These are phyloP conservation scores for Ascomycota sp. DNA, from an alignment of 2,329 filamentous ascomycete genomes.

Conservation along the genomic window DNA sequence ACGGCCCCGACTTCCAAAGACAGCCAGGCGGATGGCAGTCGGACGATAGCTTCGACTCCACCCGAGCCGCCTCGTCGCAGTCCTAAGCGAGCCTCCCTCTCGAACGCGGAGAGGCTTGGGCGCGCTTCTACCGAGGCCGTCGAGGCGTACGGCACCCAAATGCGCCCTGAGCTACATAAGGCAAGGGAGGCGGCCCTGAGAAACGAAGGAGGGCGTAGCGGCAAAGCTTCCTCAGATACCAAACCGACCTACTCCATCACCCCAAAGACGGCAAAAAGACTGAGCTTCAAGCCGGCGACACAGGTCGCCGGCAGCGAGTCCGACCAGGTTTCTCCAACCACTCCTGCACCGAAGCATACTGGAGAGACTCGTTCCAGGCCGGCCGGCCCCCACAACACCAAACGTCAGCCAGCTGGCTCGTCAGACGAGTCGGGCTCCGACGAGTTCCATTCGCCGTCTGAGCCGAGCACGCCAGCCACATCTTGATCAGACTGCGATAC, in stretches of 20 bases:
- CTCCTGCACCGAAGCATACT: background rate
- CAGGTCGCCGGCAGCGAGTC: background rate
- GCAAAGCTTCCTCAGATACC: background rate
- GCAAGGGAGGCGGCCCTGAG: background rate
- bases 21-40: constrained; percentile 1
- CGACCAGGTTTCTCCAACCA: background rate
- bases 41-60: constrained; percentile 5
- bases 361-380: background rate
- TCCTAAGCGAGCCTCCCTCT: constrained; percentile 7
- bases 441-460: constrained; percentile 14
- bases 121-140: background rate
- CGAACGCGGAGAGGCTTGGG: background rate
- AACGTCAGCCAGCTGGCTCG: constrained; percentile 8
- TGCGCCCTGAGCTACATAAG: background rate
- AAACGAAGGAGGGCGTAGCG: no score
- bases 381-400: no score
- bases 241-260: background rate
- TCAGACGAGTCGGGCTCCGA: constrained; percentile 19
- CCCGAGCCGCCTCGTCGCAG: constrained; percentile 10
- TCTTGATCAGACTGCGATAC: constrained; percentile 20
- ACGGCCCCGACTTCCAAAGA: background rate
- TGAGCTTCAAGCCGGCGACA: background rate
- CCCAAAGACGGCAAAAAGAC: background rate
- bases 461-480: constrained; percentile 17
- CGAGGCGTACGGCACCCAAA: background rate